Evolutionary conservation across 441 rosid species (phyloP).

Genomic region (Mallotus repandus): DNA sequence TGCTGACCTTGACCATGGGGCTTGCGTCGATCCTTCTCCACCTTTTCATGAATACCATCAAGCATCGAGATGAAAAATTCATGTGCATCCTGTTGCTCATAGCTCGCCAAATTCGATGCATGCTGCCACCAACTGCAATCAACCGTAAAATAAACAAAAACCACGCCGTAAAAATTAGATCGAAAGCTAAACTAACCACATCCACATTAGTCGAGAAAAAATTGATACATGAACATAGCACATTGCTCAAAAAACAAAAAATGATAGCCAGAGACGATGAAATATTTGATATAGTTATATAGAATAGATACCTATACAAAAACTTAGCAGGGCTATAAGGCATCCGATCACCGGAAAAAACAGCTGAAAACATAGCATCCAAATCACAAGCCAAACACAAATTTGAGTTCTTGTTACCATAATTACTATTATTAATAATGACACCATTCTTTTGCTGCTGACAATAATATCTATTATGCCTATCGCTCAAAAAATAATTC

Average conservation of each 20-base stretch:
- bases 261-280: too few relatives aligned
- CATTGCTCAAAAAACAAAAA: too few relatives aligned
- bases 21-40: constrained; percentile 47
- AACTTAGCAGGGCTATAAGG: constrained; percentile 81
- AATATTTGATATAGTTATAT: not conserved
- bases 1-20: constrained; percentile 38
- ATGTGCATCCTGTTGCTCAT: constrained; percentile 80
- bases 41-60: constrained; percentile 76
- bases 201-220: too few relatives aligned
- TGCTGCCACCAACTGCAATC: constrained; percentile 82
- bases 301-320: constrained; percentile 48
- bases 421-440: constrained; percentile 8
- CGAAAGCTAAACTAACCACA: too few relatives aligned
- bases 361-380: constrained; percentile 54
- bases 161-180: too few relatives aligned
- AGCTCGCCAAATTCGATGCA: constrained; percentile 69
- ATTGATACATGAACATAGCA: too few relatives aligned
- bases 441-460: constrained; percentile 40
- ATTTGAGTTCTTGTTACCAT: constrained; percentile 15
- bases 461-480: constrained; percentile 53
- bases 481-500: constrained; percentile 60
- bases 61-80: constrained; percentile 85
- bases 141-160: too few relatives aligned
- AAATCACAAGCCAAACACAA: constrained; percentile 64
- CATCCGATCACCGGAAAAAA: constrained; percentile 59